Evolutionary conservation across 768 basidiomycete species (phyloP).

Genomic region (Boletellus sp.): DNA sequence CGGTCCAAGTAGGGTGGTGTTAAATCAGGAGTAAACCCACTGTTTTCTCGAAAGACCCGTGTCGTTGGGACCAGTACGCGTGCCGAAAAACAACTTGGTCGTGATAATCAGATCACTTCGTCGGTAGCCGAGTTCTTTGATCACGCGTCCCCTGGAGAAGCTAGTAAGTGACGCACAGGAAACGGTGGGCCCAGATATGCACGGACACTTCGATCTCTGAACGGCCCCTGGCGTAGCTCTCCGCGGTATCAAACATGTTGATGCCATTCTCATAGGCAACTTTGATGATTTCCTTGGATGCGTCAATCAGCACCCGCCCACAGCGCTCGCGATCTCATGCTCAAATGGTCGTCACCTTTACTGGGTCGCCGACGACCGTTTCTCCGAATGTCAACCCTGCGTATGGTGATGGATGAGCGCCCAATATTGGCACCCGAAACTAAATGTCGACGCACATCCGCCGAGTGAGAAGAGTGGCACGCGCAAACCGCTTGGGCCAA

Average conservation of each 20-base stretch:
- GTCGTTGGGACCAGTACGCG: constrained; percentile 43
- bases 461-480: constrained; percentile 53
- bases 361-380: constrained; percentile 48
- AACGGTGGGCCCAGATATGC: not conserved
- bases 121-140: constrained; percentile 50
- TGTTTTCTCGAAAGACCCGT: constrained; percentile 34
- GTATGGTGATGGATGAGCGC: not conserved
- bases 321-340: not conserved
- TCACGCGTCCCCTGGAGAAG: constrained; percentile 43
- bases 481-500: constrained; percentile 45
- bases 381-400: constrained; percentile 46
- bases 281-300: constrained; percentile 47
- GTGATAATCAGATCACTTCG: constrained; percentile 50
- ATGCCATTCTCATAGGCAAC: constrained; percentile 50
- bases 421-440: not conserved
- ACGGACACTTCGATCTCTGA: constrained; percentile 52
- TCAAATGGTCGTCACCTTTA: constrained; percentile 36
- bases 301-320: not conserved
- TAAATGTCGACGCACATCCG: constrained; percentile 34
- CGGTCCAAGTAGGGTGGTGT: not conserved
- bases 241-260: constrained; percentile 49
- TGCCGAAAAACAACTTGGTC: constrained; percentile 59
- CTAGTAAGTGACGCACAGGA: not conserved
- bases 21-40: constrained; percentile 10
- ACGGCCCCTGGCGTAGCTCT: constrained; percentile 43